These are phyloP conservation scores for Alliaria petiolata DNA, from an alignment of 345 rosid species.

Conservation along the genomic window DNA sequence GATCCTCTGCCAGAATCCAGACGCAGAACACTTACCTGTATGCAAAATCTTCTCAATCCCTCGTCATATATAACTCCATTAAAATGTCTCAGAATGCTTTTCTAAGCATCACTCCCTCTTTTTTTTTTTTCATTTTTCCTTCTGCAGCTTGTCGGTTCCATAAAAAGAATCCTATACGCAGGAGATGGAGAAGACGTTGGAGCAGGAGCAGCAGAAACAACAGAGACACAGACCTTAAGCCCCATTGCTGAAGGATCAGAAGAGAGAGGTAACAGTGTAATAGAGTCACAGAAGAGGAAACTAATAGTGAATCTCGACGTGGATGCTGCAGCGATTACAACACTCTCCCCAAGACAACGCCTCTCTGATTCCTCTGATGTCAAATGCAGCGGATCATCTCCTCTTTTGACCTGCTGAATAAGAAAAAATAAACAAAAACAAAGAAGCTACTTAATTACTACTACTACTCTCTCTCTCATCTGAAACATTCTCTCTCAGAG, in stretches of 20 bases:
- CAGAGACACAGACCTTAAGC: conserved; percentile 65
- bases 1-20: conserved; percentile 74
- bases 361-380: conserved; percentile 90
- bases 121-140: not conserved
- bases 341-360: conserved; percentile 82
- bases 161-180: conserved; percentile 76
- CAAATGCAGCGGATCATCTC: conserved; percentile 71
- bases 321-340: conserved; percentile 61
- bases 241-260: conserved; percentile 78
- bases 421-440: not conserved
- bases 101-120: not conserved
- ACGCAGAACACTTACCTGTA: conserved; percentile 66
- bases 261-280: conserved; percentile 43
- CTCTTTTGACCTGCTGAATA: conserved; percentile 75
- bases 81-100: not conserved
- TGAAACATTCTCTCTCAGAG: conserved; percentile 16
- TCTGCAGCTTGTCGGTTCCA: conserved; percentile 71
- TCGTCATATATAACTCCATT: not conserved
- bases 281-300: conserved; percentile 74
- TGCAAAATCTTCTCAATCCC: not conserved
- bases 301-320: conserved; percentile 67
- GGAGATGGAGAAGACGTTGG: conserved; percentile 60
- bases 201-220: conserved; percentile 41
- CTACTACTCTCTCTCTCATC: not conserved
- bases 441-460: not conserved